Base-by-base conservation (phyloP, 1,284 basidiomycete species). In the Irpex lacteus region DNA sequence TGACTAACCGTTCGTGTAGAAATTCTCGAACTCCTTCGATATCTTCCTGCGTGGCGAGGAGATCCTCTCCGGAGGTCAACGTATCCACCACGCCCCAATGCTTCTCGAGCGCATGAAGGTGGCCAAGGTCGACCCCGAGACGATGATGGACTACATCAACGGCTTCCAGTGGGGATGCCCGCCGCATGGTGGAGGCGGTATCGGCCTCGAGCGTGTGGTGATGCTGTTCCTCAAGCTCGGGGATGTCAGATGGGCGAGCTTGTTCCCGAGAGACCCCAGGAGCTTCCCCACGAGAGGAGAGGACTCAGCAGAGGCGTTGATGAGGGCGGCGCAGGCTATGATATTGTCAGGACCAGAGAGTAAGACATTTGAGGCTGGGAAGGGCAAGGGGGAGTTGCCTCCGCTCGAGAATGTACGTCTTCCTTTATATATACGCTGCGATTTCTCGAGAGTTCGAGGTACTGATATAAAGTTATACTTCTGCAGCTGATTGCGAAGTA, bases 31-130 rank as follows among this genome's bases (percentile, higher is more conserved):
- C 78, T 89, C 88, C 64, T 90, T 88, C 77, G 89, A 91, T 75
- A 87, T 90, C 74, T 90, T 90, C 81, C 84, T 91, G 78, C 82
- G 89, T 11, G 89, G 89, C 18, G 86, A 91, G 72, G 89, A 91
- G 77, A 89, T 91, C 69, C 77, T 90, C 7, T 88, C 86, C 2
- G 88, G 88, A 15, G 88, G 87, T 6, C 89, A 91, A 75, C 84
- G 87, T 74, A 81, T 88, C 38, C 88, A 90, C 74, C 80, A 87
- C 69, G 82, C 87, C 4, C 77, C 77, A 5, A 77, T 85, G 70
- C 77, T 90, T 62, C 84, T 83, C 68, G 77, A 83, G 73, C 76
- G 83, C 63, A 88, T 87, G 86, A 79, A 77, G 69, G 80, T 78
- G 61, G 78, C 75, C 11, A 82, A 81, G 5, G 81, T 88, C 63